These are phyloP conservation scores for Oenanthe sinensis DNA, from an alignment of 129 eudicot genomes.

Conservation along the genomic window DNA sequence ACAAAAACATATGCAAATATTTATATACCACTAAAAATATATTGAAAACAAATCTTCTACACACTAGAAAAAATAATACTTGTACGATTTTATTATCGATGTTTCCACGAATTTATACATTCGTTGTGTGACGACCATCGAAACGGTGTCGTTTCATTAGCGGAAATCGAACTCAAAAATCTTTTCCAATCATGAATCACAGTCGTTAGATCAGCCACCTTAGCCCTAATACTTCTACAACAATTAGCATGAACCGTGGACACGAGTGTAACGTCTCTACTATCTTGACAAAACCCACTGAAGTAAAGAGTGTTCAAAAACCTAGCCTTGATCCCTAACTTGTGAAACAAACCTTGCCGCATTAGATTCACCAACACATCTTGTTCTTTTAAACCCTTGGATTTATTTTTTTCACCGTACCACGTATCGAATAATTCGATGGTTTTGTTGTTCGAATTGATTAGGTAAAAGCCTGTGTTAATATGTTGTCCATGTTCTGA, in stretches of 20 bases:
- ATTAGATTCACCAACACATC: conserved; percentile 9
- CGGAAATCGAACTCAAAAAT: background rate
- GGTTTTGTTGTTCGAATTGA: conserved; percentile 25
- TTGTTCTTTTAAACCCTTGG: conserved; percentile 19
- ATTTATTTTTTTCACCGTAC: conserved; percentile 7
- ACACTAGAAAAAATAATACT: too few species aligned
- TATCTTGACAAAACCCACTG: conserved; percentile 23
- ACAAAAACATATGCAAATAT: too few species aligned
- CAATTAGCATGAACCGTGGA: conserved; percentile 22
- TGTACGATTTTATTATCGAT: background rate
- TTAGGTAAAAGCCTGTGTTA: conserved; percentile 29
- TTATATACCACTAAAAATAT: too few species aligned
- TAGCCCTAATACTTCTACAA: conserved; percentile 20
- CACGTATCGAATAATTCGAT: conserved; percentile 14
- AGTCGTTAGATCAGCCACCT: conserved; percentile 18
- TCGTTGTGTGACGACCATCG: conserved; percentile 5
- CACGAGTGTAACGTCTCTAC: conserved; percentile 13
- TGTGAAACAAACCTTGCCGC: conserved; percentile 2
- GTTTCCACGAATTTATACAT: conserved; percentile 12
- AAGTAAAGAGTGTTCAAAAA: conserved; percentile 19
- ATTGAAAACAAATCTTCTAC: too few species aligned
- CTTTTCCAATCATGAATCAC: conserved; percentile 20
- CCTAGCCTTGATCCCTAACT: conserved; percentile 6
- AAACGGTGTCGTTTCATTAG: background rate
- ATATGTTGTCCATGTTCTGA: conserved; percentile 7